Evolutionary conservation across 164 flowering plant species (phyloP).

Genomic region (Macadamia integrifolia): DNA sequence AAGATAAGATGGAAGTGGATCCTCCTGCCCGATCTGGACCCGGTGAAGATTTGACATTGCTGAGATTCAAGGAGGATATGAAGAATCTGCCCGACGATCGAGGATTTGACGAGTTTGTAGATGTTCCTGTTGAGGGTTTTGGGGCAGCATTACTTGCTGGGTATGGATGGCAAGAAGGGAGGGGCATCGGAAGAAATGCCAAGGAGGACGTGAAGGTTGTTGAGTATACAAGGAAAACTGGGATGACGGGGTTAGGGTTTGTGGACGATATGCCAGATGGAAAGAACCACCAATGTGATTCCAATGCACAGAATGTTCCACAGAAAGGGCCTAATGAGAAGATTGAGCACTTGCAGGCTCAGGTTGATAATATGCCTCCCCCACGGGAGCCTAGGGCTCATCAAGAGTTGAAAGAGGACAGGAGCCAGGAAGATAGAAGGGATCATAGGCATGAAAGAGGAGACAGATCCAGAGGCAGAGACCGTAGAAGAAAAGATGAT

Average conservation of each 20-base stretch:
- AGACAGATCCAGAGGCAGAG: not conserved
- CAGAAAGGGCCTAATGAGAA: slow-evolving; percentile 15
- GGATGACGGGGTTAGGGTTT: slow-evolving; percentile 50
- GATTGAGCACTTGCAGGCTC: slow-evolving; percentile 11
- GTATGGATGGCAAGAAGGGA: slow-evolving; percentile 78
- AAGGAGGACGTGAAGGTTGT: slow-evolving; percentile 55
- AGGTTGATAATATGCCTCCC: slow-evolving; percentile 19
- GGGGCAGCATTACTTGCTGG: slow-evolving; percentile 63
- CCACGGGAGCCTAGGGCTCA: slow-evolving; percentile 11
- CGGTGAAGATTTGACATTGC: slow-evolving; percentile 30
- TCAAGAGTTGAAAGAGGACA: slow-evolving; percentile 14
- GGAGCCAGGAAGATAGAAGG: slow-evolving; percentile 4
- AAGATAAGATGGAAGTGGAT: no score
- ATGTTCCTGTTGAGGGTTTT: slow-evolving; percentile 70
- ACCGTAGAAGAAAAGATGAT: slow-evolving; percentile 13
- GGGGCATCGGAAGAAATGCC: slow-evolving; percentile 60
- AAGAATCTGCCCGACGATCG: slow-evolving; percentile 48
- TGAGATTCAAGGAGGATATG: slow-evolving; percentile 54
- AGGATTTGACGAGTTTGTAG: slow-evolving; percentile 45
- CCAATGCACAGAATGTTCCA: slow-evolving; percentile 12
- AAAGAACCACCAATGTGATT: slow-evolving; percentile 12
- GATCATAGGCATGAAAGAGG: slow-evolving; percentile 7
- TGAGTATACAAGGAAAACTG: slow-evolving; percentile 33
- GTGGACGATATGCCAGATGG: slow-evolving; percentile 11
- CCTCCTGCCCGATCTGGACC: slow-evolving; percentile 1